Conservation (phyloP, 2,329 filamentous ascomycete genomes). For the Hymenoscyphus occultus region DNA sequence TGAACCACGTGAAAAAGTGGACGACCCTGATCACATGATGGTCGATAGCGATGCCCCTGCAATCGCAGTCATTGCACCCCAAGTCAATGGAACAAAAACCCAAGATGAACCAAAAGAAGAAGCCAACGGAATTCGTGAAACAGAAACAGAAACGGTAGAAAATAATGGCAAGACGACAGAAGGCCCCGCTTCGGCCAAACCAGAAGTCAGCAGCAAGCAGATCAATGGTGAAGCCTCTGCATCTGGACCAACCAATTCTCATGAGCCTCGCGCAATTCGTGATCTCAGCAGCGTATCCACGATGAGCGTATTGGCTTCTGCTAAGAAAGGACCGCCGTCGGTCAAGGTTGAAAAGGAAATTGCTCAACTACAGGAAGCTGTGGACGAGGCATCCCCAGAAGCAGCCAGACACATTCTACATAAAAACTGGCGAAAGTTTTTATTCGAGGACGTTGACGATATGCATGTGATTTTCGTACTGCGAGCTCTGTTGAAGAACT, state of each 20-base stretch:
- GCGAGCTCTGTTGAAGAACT: conserved; percentile 31
- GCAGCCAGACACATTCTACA: conserved; percentile 26
- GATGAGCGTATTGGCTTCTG: neutral
- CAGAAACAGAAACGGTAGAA: neutral
- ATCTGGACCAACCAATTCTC: neutral
- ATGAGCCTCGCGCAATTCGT: neutral
- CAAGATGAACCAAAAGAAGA: neutral
- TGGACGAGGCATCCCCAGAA: conserved; percentile 23
- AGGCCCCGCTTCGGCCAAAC: neutral
- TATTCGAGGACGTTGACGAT: conserved; percentile 26
- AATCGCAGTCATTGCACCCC: neutral
- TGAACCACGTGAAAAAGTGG: neutral
- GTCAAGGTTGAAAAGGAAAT: conserved; percentile 22
- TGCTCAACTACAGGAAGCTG: conserved; percentile 21
- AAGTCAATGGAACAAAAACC: neutral
- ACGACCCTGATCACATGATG: neutral
- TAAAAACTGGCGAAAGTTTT: conserved; percentile 14
- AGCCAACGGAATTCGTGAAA: neutral
- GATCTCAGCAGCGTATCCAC: neutral
- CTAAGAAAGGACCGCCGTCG: neutral
- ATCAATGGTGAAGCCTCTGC: neutral
- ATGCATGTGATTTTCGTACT: conserved; percentile 30
- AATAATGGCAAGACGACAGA: neutral
- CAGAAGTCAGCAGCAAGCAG: neutral
- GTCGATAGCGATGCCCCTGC: neutral